Evolutionary conservation across 176 grass and related monocot species (phyloP).

Genomic region (Triticum turgidum): DNA sequence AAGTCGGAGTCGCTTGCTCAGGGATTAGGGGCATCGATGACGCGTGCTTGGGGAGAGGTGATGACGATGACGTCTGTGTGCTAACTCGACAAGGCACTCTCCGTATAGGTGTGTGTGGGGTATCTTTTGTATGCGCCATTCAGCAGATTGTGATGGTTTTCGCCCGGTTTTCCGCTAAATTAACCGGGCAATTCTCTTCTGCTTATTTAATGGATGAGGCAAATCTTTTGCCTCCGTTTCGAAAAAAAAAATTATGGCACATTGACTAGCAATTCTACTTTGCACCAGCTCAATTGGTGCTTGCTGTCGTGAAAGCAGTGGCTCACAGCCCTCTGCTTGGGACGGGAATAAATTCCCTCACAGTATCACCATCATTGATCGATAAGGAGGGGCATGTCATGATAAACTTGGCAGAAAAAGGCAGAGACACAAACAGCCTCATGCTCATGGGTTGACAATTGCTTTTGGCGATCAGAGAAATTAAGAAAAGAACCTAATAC

Average conservation of each 20-base stretch:
- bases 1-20: too few species aligned
- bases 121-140: too few species aligned
- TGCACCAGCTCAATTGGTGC: background rate
- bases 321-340: background rate
- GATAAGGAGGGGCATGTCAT: background rate
- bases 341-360: slow-evolving; percentile 32
- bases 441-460: background rate
- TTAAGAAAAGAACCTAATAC: background rate
- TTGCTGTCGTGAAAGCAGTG: slow-evolving; percentile 28
- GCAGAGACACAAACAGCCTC: background rate
- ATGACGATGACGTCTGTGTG: too few species aligned
- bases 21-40: too few species aligned
- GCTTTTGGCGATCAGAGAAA: background rate
- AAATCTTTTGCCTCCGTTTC: too few species aligned
- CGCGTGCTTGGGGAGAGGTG: too few species aligned
- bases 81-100: too few species aligned
- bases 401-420: background rate
- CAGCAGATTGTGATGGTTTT: too few species aligned
- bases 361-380: background rate
- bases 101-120: too few species aligned
- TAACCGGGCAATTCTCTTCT: too few species aligned
- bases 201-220: too few species aligned
- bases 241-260: background rate
- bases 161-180: too few species aligned
- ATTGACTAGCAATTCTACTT: background rate